phyloP scores from a whole-genome alignment of 2,329 filamentous ascomycete genomes.

The Colletotrichum liriopes region DNA sequence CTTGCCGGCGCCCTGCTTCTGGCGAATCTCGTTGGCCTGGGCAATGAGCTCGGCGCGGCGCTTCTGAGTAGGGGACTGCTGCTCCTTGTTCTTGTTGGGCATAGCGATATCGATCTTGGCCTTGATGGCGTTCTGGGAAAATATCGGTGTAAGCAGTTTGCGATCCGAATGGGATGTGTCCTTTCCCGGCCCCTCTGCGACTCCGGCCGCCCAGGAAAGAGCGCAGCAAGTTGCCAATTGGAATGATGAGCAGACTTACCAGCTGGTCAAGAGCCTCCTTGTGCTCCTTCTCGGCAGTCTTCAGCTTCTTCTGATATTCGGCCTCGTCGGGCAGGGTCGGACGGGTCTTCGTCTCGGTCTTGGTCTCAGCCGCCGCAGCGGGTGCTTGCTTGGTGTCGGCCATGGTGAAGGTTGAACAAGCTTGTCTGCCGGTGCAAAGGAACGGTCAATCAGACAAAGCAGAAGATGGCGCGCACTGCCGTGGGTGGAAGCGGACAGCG shows the following conservation, averaged over 20 bases:
- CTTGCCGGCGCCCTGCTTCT: constrained; percentile 92
- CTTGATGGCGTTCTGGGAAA: constrained; percentile 84
- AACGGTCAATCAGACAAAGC: constrained; percentile 35
- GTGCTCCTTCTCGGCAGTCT: constrained; percentile 89
- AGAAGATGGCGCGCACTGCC: constrained; percentile 22
- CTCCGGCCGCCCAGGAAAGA: too few relatives aligned
- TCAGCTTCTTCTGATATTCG: constrained; percentile 83
- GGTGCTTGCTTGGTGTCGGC: constrained; percentile 65
- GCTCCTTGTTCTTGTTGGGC: constrained; percentile 81
- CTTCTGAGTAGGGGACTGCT: constrained; percentile 85
- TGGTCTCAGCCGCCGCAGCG: constrained; percentile 59
- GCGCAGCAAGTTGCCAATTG: not conserved
- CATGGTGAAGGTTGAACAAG: constrained; percentile 56
- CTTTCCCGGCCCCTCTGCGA: not conserved
- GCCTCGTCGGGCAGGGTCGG: constrained; percentile 92
- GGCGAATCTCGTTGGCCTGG: constrained; percentile 86
- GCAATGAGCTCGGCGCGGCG: constrained; percentile 88
- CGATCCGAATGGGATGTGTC: constrained; percentile 2
- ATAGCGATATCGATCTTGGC: constrained; percentile 88
- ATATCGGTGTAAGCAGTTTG: constrained; percentile 36
- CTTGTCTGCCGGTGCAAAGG: constrained; percentile 19
- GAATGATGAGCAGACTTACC: constrained; percentile 51
- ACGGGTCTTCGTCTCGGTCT: constrained; percentile 67
- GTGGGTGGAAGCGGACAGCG: constrained; percentile 15
- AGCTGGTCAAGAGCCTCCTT: constrained; percentile 78